Conservation (phyloP, 1,139 yeast species). For the Geotrichum citri-aurantii region DNA sequence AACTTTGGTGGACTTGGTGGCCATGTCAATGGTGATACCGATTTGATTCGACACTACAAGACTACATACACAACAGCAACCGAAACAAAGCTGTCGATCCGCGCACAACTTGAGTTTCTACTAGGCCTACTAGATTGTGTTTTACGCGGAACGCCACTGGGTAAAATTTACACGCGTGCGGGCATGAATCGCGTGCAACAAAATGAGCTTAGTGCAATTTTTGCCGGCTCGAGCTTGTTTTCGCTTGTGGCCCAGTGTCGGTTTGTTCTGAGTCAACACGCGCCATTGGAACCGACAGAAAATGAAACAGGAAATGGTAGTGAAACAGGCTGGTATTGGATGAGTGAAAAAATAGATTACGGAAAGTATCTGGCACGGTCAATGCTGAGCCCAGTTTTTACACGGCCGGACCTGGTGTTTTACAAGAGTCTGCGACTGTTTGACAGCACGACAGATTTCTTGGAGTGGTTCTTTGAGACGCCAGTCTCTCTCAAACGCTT, state of each 20-base stretch:
- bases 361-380: constrained; percentile 7
- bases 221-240: constrained; percentile 13
- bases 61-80: constrained; percentile 8
- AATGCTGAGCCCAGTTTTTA: neutral
- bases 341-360: constrained; percentile 3
- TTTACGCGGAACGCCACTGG: neutral
- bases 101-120: constrained; percentile 3
- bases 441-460: neutral
- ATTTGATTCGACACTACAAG: constrained; percentile 3
- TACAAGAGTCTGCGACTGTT: constrained; percentile 8
- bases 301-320: neutral
- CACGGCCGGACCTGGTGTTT: neutral
- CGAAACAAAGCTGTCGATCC: constrained; percentile 8
- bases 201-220: constrained; percentile 7
- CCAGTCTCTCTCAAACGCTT: neutral
- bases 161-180: constrained; percentile 4
- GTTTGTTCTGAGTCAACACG: constrained; percentile 5
- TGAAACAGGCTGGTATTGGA: constrained; percentile 1
- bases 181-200: neutral
- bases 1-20: neutral
- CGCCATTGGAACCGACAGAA: neutral
- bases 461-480: neutral
- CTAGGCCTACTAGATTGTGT: neutral
- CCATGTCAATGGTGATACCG: neutral
- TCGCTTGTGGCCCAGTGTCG: constrained; percentile 5